A percentile compares a stretch with the other conserved stretches of the same genome.
Evolutionary conservation across 441 rosid genomes (phyloP).

Genomic region (Adansonia grandidieri): DNA sequence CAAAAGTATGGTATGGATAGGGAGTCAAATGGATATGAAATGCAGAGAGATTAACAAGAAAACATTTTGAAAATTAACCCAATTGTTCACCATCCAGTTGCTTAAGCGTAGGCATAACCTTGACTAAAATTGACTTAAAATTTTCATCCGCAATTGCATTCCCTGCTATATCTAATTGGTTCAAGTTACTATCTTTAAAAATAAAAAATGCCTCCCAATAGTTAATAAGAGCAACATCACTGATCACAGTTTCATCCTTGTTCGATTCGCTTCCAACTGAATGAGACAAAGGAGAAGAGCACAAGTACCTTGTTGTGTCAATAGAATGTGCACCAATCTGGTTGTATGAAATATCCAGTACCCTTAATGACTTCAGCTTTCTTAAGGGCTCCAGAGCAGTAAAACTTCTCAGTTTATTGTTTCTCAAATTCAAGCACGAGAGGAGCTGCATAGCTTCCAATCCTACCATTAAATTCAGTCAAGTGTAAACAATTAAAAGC

Average conservation of each 20-base stretch:
- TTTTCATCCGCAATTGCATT: constrained; percentile 61
- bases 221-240: constrained; percentile 36
- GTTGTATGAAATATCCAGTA: constrained; percentile 74
- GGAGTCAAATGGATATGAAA: background rate
- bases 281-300: constrained; percentile 79
- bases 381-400: constrained; percentile 75
- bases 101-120: constrained; percentile 62
- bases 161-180: constrained; percentile 65
- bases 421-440: constrained; percentile 64
- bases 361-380: constrained; percentile 59
- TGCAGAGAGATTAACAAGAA: background rate
- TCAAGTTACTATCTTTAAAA: constrained; percentile 61
- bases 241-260: constrained; percentile 34
- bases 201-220: constrained; percentile 75
- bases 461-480: constrained; percentile 48
- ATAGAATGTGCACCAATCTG: constrained; percentile 78
- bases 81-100: constrained; percentile 63
- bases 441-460: constrained; percentile 88
- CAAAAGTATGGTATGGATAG: constrained; percentile 21
- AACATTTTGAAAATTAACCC: constrained; percentile 23
- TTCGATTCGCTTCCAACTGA: constrained; percentile 48
- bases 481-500: background rate
- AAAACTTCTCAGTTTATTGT: constrained; percentile 71
- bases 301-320: constrained; percentile 73
- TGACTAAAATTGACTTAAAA: constrained; percentile 55